A percentile compares a stretch with the other conserved stretches of the same genome.
These are phyloP conservation scores for Amanita thiersii DNA, from an alignment of 768 basidiomycete species.

Conservation along the genomic window DNA sequence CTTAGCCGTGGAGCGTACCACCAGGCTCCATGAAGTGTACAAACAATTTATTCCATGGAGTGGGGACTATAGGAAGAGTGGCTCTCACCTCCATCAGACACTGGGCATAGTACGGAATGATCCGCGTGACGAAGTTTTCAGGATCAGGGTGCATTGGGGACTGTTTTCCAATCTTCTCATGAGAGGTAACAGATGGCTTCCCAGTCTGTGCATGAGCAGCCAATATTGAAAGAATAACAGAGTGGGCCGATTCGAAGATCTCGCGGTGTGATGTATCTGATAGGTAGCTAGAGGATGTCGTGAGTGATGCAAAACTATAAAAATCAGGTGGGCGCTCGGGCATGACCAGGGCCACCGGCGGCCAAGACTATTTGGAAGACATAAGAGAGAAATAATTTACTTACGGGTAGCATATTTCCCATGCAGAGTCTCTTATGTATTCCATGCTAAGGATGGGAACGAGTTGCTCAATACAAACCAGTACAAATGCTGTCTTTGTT, in stretches of 20 bases:
- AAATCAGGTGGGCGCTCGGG: no score
- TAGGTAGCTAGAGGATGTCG: conserved; percentile 40
- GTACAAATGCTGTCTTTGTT: conserved; percentile 48
- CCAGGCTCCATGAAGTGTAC: no score
- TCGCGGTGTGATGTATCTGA: conserved; percentile 54
- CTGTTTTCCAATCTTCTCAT: not conserved
- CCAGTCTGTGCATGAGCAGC: conserved; percentile 47
- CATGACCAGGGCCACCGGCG: no score
- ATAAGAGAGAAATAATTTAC: conserved; percentile 18
- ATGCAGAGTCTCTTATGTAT: conserved; percentile 46
- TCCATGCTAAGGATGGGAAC: conserved; percentile 48
- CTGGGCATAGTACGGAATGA: conserved; percentile 68
- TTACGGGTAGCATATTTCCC: conserved; percentile 61
- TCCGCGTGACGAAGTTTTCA: conserved; percentile 36
- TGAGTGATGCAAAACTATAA: not conserved
- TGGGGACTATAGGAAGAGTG: not conserved
- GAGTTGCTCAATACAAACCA: conserved; percentile 76
- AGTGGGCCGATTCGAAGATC: conserved; percentile 83
- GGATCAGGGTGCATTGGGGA: conserved; percentile 14
- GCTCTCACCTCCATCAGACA: conserved; percentile 61
- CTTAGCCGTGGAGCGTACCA: no score
- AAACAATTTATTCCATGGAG: no score
- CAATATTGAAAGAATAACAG: conserved; percentile 71
- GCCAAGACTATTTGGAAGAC: conserved; percentile 4
- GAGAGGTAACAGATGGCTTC: not conserved